These are phyloP conservation scores for Aureobasidium lini DNA, from an alignment of 2,329 filamentous ascomycete genomes.

Conservation along the genomic window DNA sequence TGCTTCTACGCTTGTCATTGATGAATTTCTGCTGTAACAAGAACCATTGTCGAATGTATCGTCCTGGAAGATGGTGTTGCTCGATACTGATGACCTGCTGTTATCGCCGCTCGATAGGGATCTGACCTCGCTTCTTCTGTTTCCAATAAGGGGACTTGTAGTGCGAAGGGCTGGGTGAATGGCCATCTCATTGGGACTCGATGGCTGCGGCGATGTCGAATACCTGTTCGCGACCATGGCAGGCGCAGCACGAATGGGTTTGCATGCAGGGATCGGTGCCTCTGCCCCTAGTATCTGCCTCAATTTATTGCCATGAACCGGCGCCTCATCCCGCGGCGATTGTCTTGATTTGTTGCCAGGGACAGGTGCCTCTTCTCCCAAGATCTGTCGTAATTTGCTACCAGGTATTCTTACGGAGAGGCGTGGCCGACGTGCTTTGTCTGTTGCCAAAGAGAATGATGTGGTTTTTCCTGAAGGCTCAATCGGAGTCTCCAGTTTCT, in stretches of 20 bases:
- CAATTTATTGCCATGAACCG: neutral
- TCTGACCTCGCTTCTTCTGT: neutral
- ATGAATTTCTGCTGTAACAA: conserved; percentile 32
- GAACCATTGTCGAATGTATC: conserved; percentile 25
- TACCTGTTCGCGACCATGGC: neutral
- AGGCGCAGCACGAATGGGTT: neutral
- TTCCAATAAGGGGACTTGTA: neutral
- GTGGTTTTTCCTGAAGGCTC: neutral
- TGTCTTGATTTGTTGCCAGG: conserved; percentile 8
- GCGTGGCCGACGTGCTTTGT: conserved; percentile 13
- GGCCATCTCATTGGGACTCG: neutral
- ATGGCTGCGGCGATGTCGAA: neutral
- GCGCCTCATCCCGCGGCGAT: neutral
- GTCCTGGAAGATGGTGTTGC: conserved; percentile 18
- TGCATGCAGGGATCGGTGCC: neutral
- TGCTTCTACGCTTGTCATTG: conserved; percentile 32
- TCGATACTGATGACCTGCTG: conserved; percentile 27
- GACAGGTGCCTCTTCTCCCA: neutral
- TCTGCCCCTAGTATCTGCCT: conserved; percentile 10
- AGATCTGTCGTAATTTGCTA: conserved; percentile 11
- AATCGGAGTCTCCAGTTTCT: conserved; percentile 3
- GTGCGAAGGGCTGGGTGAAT: conserved; percentile 13
- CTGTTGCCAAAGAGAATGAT: neutral
- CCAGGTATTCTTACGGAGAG: conserved; percentile 21
- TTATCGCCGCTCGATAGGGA: neutral